phyloP scores from a whole-genome alignment of 495 filamentous ascomycete genomes.

The Aspergillus wentii region DNA sequence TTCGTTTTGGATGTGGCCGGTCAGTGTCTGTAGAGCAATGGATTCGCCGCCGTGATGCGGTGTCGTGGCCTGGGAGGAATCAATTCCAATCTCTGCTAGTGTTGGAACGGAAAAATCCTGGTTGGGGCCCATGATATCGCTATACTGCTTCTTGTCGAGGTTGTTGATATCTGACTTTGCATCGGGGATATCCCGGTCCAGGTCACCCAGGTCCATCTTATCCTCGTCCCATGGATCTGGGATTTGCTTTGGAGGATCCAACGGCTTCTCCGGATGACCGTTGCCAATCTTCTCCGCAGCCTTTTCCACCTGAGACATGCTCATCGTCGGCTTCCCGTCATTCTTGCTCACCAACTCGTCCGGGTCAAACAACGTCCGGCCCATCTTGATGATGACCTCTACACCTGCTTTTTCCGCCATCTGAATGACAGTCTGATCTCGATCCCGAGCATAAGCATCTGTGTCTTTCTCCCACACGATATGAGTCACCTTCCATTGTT shows the following conservation, averaged over 20 bases:
- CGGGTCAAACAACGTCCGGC: conserved; percentile 63
- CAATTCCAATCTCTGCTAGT: conserved; percentile 57
- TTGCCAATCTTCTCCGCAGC: conserved; percentile 35
- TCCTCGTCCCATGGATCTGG: conserved; percentile 53
- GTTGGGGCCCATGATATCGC: conserved; percentile 52
- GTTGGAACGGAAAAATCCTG: conserved; percentile 59
- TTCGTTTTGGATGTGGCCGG: conserved; percentile 47
- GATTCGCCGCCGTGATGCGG: conserved; percentile 61
- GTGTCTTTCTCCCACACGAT: conserved; percentile 72
- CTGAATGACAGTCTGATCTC: conserved; percentile 50
- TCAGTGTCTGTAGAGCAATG: conserved; percentile 46
- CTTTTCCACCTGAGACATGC: conserved; percentile 56
- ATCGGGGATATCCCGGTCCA: conserved; percentile 44
- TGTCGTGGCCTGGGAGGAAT: conserved; percentile 42
- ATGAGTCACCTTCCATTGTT: conserved; percentile 62
- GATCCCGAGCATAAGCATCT: conserved; percentile 58
- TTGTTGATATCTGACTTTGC: conserved; percentile 52
- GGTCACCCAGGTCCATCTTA: conserved; percentile 37
- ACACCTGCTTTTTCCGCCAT: conserved; percentile 59
- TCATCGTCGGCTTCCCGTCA: conserved; percentile 64
- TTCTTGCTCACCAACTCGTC: conserved; percentile 60
- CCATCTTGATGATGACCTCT: conserved; percentile 52
- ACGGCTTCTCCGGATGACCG: conserved; percentile 49
- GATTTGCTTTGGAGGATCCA: conserved; percentile 47
- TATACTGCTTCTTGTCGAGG: conserved; percentile 48